These are phyloP conservation scores for Thelonectria discophora DNA, from an alignment of 2,329 filamentous ascomycete genomes.

Conservation along the genomic window DNA sequence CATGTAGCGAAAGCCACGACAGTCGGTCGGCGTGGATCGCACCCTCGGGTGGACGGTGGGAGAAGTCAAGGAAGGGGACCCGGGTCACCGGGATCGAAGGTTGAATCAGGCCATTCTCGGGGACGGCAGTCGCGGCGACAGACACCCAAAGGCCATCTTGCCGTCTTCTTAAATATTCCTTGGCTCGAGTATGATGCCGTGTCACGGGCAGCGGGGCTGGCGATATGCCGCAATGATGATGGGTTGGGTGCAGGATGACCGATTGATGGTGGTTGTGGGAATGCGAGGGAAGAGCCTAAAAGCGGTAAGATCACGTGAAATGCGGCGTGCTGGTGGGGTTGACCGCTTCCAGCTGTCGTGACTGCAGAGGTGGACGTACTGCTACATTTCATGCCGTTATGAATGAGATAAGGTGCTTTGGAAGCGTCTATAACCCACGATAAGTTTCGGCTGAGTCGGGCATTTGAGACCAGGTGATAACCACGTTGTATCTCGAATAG, in stretches of 20 bases:
- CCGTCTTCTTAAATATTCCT: constrained; percentile 6
- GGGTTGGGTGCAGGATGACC: constrained; percentile 36
- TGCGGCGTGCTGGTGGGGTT: constrained; percentile 8
- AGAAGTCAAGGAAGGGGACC: constrained; percentile 10
- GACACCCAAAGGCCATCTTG: not conserved
- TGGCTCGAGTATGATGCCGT: constrained; percentile 17
- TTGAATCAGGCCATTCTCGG: constrained; percentile 16
- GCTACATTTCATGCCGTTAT: no score
- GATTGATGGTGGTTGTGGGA: constrained; percentile 37
- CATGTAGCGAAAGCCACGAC: not conserved
- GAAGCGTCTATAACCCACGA: no score
- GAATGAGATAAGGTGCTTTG: no score
- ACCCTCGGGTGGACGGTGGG: constrained; percentile 14
- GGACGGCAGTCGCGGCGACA: constrained; percentile 10
- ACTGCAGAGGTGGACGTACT: no score
- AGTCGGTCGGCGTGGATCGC: constrained; percentile 8
- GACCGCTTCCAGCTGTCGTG: no score
- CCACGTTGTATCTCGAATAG: no score
- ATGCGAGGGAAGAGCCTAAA: constrained; percentile 28
- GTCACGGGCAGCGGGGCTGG: constrained; percentile 21
- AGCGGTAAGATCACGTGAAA: constrained; percentile 33
- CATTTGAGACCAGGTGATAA: no score
- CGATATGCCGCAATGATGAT: constrained; percentile 30
- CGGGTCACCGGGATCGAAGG: constrained; percentile 14
- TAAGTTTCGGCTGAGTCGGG: no score